Percentiles rank a stretch among this genome's conserved stretches.
Conservation (phyloP, 805 yeast genomes). For the Millerozyma acaciae region DNA sequence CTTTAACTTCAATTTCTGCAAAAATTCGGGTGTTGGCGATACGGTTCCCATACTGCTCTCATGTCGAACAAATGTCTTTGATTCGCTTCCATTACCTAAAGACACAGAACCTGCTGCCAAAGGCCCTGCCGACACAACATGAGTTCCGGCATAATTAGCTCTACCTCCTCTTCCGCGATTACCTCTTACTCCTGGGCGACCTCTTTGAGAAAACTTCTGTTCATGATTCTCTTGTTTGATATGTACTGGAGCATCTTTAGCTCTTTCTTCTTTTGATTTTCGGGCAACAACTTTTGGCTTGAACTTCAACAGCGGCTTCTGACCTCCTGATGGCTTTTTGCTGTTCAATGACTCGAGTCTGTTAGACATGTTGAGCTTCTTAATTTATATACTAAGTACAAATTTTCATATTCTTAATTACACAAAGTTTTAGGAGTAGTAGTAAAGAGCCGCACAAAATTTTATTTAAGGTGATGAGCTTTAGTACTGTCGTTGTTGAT, state of each 20-base stretch:
- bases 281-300: constrained; percentile 86
- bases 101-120: constrained; percentile 62
- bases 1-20: constrained; percentile 33
- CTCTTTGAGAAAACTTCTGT: constrained; percentile 19
- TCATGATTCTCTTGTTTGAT: constrained; percentile 34
- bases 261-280: constrained; percentile 80
- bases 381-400: neutral
- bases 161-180: constrained; percentile 35
- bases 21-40: constrained; percentile 41
- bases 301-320: constrained; percentile 63
- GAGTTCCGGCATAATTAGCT: constrained; percentile 46
- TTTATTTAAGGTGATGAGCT: constrained; percentile 1
- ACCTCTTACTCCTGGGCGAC: constrained; percentile 29
- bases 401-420: no score
- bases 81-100: constrained; percentile 28
- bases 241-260: constrained; percentile 58
- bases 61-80: constrained; percentile 23
- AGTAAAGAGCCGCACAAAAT: constrained; percentile 5
- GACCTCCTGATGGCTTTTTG: constrained; percentile 19
- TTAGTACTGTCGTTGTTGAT: no score
- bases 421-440: constrained; percentile 3
- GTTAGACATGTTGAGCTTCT: constrained; percentile 28
- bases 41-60: constrained; percentile 29
- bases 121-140: constrained; percentile 69
- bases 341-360: constrained; percentile 40